phyloP scores from a whole-genome alignment of 768 basidiomycete species.

The Krasilnikovozyma curviuscula region DNA sequence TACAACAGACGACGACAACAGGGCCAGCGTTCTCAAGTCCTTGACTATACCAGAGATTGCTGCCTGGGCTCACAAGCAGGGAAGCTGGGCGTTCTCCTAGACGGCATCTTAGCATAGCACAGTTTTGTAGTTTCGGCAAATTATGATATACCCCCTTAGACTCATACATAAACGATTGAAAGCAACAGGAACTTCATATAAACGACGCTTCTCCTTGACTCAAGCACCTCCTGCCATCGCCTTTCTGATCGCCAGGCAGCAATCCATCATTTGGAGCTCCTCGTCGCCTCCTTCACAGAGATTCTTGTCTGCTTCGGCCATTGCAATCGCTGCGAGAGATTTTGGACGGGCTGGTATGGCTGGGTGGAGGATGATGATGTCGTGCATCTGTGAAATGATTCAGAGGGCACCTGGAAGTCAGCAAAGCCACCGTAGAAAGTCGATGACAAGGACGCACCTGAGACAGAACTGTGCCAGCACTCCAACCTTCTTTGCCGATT shows the following conservation, averaged over 20 bases:
- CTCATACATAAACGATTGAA: no score
- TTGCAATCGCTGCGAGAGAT: slow-evolving; percentile 52
- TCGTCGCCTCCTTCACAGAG: slow-evolving; percentile 93
- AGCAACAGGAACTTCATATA: no score
- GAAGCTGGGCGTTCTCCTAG: no score
- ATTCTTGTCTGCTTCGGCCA: slow-evolving; percentile 91
- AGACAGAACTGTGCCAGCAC: slow-evolving; percentile 65
- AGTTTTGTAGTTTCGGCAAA: no score
- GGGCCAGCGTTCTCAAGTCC: no score
- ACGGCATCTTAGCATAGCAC: no score
- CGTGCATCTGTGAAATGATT: slow-evolving; percentile 51
- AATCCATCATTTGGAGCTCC: slow-evolving; percentile 81
- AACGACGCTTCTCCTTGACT: no score
- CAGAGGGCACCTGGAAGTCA: neutral
- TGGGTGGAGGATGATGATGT: slow-evolving; percentile 65
- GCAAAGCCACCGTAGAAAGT: neutral
- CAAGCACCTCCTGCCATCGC: slow-evolving; percentile 18
- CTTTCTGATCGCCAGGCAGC: slow-evolving; percentile 59
- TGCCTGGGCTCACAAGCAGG: no score
- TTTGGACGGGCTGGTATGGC: slow-evolving; percentile 64
- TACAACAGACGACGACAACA: no score
- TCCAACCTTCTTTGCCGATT: slow-evolving; percentile 74
- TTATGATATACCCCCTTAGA: no score
- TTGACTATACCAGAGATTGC: no score
- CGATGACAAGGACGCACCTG: slow-evolving; percentile 40